These are phyloP conservation scores for Pisolithus sp. DNA, from an alignment of 768 basidiomycete species.

Conservation along the genomic window DNA sequence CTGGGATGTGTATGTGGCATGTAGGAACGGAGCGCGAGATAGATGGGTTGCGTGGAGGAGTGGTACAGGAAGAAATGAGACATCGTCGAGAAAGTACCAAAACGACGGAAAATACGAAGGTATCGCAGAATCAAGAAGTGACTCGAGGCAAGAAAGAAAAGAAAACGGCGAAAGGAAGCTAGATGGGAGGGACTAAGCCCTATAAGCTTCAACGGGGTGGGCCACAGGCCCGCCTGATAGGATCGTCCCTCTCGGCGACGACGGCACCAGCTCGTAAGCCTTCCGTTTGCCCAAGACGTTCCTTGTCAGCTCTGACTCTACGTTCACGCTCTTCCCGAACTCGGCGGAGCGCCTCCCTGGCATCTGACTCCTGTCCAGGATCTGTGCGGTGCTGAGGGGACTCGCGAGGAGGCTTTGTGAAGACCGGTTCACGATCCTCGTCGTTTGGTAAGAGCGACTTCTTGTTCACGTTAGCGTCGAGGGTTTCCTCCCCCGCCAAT, in stretches of 20 bases:
- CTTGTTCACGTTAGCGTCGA: neutral
- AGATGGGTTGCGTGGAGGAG: too few species aligned
- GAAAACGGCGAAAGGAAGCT: neutral
- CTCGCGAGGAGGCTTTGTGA: constrained; percentile 2
- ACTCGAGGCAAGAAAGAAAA: neutral
- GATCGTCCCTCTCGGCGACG: constrained; percentile 22
- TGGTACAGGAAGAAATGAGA: neutral
- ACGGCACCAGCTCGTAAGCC: constrained; percentile 28
- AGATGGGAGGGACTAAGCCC: neutral
- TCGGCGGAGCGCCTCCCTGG: constrained; percentile 1
- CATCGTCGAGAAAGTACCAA: neutral
- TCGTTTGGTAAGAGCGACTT: neutral
- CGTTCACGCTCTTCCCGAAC: constrained; percentile 23
- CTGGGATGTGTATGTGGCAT: too few species aligned
- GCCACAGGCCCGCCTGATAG: constrained; percentile 25
- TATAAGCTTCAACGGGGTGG: constrained; percentile 6
- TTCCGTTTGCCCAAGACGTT: constrained; percentile 17
- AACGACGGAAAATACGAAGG: neutral
- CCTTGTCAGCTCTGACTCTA: constrained; percentile 17
- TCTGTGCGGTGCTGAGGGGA: neutral
- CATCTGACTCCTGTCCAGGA: constrained; percentile 3
- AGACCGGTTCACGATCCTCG: constrained; percentile 3
- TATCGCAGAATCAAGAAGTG: neutral
- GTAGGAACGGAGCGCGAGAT: too few species aligned
- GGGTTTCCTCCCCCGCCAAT: too few species aligned